A percentile compares a stretch with the other conserved stretches of the same genome.
Conservation (phyloP, 257 asterid species). For the Echites panduratus region DNA sequence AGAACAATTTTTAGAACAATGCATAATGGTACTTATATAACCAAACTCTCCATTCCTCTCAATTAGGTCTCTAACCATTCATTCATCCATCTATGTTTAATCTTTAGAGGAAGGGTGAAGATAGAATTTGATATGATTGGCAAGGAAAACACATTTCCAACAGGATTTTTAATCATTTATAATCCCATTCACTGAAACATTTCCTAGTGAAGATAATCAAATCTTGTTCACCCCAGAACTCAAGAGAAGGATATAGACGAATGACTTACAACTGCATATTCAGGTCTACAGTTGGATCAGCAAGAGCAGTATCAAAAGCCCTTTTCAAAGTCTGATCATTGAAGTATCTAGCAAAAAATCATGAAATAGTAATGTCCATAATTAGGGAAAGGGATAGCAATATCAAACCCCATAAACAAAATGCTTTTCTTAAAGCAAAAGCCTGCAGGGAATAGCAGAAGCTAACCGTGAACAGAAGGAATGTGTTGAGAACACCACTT, state of each 20-base stretch:
- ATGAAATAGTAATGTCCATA: not conserved
- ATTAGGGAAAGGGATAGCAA: not conserved
- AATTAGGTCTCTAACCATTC: not conserved
- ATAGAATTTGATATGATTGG: not conserved
- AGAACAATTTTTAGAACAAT: not conserved
- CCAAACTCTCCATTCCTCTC: not conserved
- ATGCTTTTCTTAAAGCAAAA: not conserved
- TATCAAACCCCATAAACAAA: slow-evolving; percentile 5
- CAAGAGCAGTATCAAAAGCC: slow-evolving; percentile 75
- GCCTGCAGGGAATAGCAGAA: not conserved
- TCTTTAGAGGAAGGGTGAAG: not conserved
- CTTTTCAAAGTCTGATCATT: slow-evolving; percentile 52
- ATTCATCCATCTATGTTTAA: not conserved
- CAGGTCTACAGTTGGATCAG: slow-evolving; percentile 94
- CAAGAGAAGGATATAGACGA: slow-evolving; percentile 5
- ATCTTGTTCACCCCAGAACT: not conserved
- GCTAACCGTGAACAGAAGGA: slow-evolving; percentile 78
- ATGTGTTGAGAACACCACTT: slow-evolving; percentile 76
- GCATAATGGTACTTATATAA: not conserved
- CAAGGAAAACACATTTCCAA: not conserved
- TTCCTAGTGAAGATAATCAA: not conserved
- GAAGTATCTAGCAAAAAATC: slow-evolving; percentile 50
- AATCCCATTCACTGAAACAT: not conserved
- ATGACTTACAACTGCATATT: slow-evolving; percentile 88
- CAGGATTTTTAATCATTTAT: not conserved